Percentiles rank a stretch among this genome's conserved stretches.
phyloP scores from a whole-genome alignment of 2,329 filamentous ascomycete genomes.

The Penicillium sp. region DNA sequence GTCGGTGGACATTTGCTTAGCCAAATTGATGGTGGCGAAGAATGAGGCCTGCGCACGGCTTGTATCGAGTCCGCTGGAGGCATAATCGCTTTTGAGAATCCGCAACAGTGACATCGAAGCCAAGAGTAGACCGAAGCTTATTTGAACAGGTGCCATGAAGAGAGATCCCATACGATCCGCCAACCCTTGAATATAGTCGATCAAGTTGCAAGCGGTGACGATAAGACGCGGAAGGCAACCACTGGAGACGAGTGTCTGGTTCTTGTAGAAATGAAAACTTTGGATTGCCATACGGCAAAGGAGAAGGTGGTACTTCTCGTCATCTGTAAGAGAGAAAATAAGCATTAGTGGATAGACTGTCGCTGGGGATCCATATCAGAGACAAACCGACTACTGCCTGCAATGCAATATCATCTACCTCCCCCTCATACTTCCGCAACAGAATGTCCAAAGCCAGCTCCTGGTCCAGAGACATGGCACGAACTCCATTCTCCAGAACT shows the following conservation, averaged over 20 bases:
- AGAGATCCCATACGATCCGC: constrained; percentile 16
- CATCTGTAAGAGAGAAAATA: constrained; percentile 14
- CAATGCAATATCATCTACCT: constrained; percentile 31
- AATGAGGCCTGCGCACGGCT: constrained; percentile 28
- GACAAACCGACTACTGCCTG: constrained; percentile 27
- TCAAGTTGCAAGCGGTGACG: constrained; percentile 24
- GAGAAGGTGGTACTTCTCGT: constrained; percentile 25
- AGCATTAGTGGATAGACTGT: constrained; percentile 2
- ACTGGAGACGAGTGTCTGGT: constrained; percentile 21
- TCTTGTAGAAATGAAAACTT: constrained; percentile 32
- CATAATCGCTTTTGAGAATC: constrained; percentile 30
- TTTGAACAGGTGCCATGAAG: constrained; percentile 22
- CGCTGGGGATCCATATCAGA: not conserved
- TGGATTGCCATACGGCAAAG: constrained; percentile 30
- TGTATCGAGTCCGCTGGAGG: constrained; percentile 26
- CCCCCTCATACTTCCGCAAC: constrained; percentile 30
- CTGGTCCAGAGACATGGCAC: constrained; percentile 32
- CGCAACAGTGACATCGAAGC: constrained; percentile 29
- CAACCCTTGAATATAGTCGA: constrained; percentile 24
- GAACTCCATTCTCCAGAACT: constrained; percentile 33
- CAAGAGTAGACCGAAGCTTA: constrained; percentile 26
- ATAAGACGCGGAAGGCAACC: constrained; percentile 23
- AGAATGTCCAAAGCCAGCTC: constrained; percentile 33
- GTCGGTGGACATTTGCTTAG: constrained; percentile 32
- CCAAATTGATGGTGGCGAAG: constrained; percentile 33